These are phyloP conservation scores for Leccinum pellstonianum DNA, from an alignment of 768 basidiomycete genomes.

Conservation along the genomic window DNA sequence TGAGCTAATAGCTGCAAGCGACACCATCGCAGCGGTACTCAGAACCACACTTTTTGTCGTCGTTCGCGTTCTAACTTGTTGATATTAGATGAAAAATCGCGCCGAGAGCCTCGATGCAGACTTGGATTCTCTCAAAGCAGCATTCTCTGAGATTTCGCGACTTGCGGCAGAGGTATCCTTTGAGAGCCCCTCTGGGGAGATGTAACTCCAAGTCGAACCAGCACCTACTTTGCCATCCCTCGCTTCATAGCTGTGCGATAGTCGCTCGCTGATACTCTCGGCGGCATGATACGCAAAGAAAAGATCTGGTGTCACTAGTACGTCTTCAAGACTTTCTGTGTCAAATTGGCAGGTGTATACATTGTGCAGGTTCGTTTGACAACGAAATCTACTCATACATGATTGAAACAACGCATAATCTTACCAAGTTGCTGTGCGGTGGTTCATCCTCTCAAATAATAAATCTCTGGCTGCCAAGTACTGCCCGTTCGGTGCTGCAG, in stretches of 20 bases:
- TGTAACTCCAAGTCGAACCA: background rate
- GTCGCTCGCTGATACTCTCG: background rate
- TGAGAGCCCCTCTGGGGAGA: slow-evolving; percentile 33
- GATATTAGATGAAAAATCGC: slow-evolving; percentile 77
- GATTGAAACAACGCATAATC: slow-evolving; percentile 6
- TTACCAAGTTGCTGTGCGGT: slow-evolving; percentile 1
- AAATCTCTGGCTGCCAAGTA: slow-evolving; percentile 45
- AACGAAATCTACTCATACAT: slow-evolving; percentile 8
- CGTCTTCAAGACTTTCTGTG: slow-evolving; percentile 4
- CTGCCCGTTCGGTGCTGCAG: slow-evolving; percentile 41
- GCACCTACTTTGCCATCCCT: background rate
- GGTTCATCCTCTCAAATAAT: slow-evolving; percentile 25
- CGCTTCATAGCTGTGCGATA: background rate
- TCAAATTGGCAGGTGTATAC: slow-evolving; percentile 3
- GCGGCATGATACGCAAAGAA: background rate
- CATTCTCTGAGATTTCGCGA: slow-evolving; percentile 85
- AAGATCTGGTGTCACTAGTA: background rate
- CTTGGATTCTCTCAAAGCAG: slow-evolving; percentile 73
- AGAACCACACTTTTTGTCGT: background rate
- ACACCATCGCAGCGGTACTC: slow-evolving; percentile 82
- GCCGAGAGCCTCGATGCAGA: slow-evolving; percentile 85
- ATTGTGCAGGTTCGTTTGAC: slow-evolving; percentile 15
- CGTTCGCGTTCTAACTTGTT: background rate
- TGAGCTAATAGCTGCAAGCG: slow-evolving; percentile 90
- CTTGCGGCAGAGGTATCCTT: slow-evolving; percentile 65